Evolutionary conservation across 73 alveolate species (phyloP).

Genomic region (Strombidium stylifer): DNA sequence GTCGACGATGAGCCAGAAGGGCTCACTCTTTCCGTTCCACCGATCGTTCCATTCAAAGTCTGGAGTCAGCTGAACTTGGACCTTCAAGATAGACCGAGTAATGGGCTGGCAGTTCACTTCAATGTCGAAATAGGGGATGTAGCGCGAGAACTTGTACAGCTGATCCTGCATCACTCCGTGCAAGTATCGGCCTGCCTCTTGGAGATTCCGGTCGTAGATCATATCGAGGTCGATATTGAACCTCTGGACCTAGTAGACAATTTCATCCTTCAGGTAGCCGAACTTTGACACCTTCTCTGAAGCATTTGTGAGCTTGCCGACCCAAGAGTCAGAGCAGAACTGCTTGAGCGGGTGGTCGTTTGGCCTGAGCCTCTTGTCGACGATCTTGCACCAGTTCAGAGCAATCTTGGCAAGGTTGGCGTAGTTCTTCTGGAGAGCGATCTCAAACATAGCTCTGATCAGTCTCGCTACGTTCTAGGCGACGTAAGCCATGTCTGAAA

Average conservation of each 20-base stretch:
- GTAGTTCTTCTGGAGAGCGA: constrained; percentile 87
- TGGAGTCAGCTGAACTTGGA: constrained; percentile 63
- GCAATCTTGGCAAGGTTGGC: constrained; percentile 77
- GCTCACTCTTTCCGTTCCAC: constrained; percentile 92
- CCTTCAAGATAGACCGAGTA: constrained; percentile 92
- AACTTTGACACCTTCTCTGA: constrained; percentile 67
- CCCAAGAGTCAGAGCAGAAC: constrained; percentile 73
- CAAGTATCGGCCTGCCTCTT: constrained; percentile 43
- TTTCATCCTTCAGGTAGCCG: constrained; percentile 80
- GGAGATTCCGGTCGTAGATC: constrained; percentile 59
- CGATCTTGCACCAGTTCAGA: constrained; percentile 76
- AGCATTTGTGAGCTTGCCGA: constrained; percentile 67
- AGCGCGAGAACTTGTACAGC: constrained; percentile 74
- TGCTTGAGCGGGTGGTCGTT: constrained; percentile 87
- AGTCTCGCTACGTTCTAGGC: constrained; percentile 96
- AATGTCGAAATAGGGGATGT: constrained; percentile 92
- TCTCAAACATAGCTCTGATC: constrained; percentile 96
- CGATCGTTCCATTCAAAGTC: constrained; percentile 88
- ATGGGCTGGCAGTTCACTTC: constrained; percentile 92
- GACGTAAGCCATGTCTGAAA: constrained; percentile 92
- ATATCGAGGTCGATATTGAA: constrained; percentile 64
- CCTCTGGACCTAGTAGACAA: constrained; percentile 69
- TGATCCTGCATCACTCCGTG: constrained; percentile 58
- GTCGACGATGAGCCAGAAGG: constrained; percentile 93
- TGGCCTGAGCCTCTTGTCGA: constrained; percentile 91